A percentile compares a stretch with the other conserved stretches of the same genome.
These are phyloP conservation scores for Cyberlindnera americana DNA, from an alignment of 805 yeast species.

Conservation along the genomic window DNA sequence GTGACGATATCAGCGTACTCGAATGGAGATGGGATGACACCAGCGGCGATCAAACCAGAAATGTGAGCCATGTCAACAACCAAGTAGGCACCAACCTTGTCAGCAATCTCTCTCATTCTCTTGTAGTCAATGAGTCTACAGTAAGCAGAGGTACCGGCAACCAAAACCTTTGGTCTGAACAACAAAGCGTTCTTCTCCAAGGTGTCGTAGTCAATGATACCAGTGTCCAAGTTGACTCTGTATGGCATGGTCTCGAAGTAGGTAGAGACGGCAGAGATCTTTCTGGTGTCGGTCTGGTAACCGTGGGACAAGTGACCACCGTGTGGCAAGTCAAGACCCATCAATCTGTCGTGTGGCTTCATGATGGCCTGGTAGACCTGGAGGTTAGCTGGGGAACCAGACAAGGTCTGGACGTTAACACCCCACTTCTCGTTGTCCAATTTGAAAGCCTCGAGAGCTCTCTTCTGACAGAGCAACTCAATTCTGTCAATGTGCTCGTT, in stretches of 20 bases:
- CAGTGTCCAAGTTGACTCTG: constrained; percentile 81
- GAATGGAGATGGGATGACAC: constrained; percentile 91
- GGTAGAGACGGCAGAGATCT: constrained; percentile 87
- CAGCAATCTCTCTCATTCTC: constrained; percentile 87
- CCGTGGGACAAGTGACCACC: constrained; percentile 99
- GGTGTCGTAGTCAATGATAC: constrained; percentile 87
- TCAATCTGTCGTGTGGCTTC: constrained; percentile 86
- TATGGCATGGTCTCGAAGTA: constrained; percentile 98
- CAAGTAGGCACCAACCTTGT: constrained; percentile 88
- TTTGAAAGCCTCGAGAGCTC: constrained; percentile 84
- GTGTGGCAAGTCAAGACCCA: constrained; percentile 97
- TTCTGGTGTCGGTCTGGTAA: constrained; percentile 85
- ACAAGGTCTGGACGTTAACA: constrained; percentile 91
- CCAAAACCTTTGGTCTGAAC: constrained; percentile 91
- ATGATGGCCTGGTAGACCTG: constrained; percentile 87
- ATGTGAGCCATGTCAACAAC: constrained; percentile 97
- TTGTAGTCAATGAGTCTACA: constrained; percentile 86
- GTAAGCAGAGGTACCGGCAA: constrained; percentile 97
- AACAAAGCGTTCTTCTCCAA: constrained; percentile 77
- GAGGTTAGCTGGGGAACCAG: constrained; percentile 96
- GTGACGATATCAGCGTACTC: constrained; percentile 93
- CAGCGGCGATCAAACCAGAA: constrained; percentile 93
- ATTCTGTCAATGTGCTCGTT: constrained; percentile 91
- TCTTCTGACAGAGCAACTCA: constrained; percentile 82
- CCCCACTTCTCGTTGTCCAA: constrained; percentile 88